These are phyloP conservation scores for Tricholoma saponaceum DNA, from an alignment of 768 basidiomycete species.

Conservation along the genomic window DNA sequence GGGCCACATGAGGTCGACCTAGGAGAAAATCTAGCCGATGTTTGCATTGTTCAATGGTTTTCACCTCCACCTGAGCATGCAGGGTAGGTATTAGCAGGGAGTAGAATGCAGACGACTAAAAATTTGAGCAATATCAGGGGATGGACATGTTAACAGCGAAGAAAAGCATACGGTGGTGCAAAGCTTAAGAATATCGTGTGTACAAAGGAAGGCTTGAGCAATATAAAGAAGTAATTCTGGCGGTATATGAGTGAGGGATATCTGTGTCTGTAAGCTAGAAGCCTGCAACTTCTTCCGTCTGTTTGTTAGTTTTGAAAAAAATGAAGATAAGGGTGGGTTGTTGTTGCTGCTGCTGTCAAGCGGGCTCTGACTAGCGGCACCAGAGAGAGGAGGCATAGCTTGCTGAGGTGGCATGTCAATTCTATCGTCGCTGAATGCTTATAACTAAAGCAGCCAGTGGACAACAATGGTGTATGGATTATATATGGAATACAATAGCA, in stretches of 20 bases:
- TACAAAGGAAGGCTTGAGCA: slow-evolving; percentile 9
- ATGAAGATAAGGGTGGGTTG: background rate
- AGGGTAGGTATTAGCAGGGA: slow-evolving; percentile 10
- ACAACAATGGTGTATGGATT: background rate
- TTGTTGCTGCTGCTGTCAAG: too few relatives aligned
- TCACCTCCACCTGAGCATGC: slow-evolving; percentile 9
- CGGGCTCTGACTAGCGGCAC: too few relatives aligned
- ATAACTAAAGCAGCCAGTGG: background rate
- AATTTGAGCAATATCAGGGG: background rate
- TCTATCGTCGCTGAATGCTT: background rate
- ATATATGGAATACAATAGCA: background rate
- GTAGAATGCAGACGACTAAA: slow-evolving; percentile 7
- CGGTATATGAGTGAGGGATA: slow-evolving; percentile 3
- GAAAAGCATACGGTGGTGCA: slow-evolving; percentile 9
- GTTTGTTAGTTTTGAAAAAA: background rate
- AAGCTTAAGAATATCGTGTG: slow-evolving; percentile 12
- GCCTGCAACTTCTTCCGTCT: background rate
- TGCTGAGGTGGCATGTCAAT: background rate
- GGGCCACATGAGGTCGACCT: slow-evolving; percentile 9
- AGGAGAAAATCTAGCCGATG: slow-evolving; percentile 14
- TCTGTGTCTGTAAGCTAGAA: background rate
- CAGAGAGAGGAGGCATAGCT: background rate
- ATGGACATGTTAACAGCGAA: background rate
- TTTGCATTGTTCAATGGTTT: slow-evolving; percentile 12
- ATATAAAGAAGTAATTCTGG: slow-evolving; percentile 10